Base-by-base conservation (phyloP, 2,329 filamentous ascomycete species). In the Monosporascus ibericus region DNA sequence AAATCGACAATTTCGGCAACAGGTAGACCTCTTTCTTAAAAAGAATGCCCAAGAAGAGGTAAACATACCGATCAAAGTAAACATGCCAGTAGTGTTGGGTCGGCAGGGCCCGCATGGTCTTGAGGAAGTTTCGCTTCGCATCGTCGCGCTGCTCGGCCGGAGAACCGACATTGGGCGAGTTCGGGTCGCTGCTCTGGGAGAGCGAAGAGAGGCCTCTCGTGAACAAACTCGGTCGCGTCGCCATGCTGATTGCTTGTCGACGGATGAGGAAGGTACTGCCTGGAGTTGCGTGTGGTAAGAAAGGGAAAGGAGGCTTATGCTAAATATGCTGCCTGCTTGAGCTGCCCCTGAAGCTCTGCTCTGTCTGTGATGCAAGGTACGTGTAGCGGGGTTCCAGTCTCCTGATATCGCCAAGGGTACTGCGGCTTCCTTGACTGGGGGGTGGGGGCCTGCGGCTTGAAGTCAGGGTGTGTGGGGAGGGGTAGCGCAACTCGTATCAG, bases 31-130 rank as follows among this genome's bases (percentile, higher is more conserved):
- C 39, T 20, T 18, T 11, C 17, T n/a, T 20, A 40, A 40, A 18
- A 15, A 20, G 22, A 38, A 15, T 3, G 37, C 17, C 18, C 38
- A 40, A 34, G 30, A 14, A 34, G 11, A 40, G 14, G 36, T 14
- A 9, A 27, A 51, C 71, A 65, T 66, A 81, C 72, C 81, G 74
- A 68, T 86, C 82, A 65, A 86, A 85, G 68, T 79, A 88, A 60
- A 89, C 84, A 60, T 86, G 78, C 82, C 89, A 90, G 73, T 88
- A 90, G 68, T 92, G 85, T 73, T 92, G 87, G 27, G 88, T 87
- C 17, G 87, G 84, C 59, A 91, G 76, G 49, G 86, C 79, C 50
- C 90, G 78, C 76, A 82, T 85, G 27, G 84, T 79, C 70, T 89
- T 85, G 61, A 90, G 78, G 70, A 92, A 88, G 75, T 91, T 91